A percentile compares a stretch with the other conserved stretches of the same genome.
phyloP scores from a whole-genome alignment of 2,329 filamentous ascomycete genomes.

The Pseudogymnoascus sp. region DNA sequence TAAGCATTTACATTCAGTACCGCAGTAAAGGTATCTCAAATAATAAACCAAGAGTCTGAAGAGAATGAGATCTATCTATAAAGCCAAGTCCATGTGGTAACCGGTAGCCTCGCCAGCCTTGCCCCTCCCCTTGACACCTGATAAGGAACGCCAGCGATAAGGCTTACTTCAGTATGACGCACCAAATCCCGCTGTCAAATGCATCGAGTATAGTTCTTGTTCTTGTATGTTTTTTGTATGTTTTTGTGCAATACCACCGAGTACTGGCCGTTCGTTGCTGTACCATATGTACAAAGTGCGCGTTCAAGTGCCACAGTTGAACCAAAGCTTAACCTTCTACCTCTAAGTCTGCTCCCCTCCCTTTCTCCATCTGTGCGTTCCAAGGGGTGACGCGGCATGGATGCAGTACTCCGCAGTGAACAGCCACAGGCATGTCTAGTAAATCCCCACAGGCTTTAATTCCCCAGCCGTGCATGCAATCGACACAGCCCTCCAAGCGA shows the following conservation, averaged over 20 bases:
- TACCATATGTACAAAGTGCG: not conserved
- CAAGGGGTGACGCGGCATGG: conserved; percentile 4
- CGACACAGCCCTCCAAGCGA: not conserved
- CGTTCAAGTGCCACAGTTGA: not conserved
- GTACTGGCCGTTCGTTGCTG: not conserved
- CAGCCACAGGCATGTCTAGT: not conserved
- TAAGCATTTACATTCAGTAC: not conserved
- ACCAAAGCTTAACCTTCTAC: not conserved
- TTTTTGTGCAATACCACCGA: conserved; percentile 5
- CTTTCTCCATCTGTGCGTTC: not conserved
- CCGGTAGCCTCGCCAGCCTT: not conserved
- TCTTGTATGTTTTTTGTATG: not conserved
- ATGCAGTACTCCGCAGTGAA: not conserved
- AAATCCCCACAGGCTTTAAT: not conserved
- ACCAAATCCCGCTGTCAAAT: conserved; percentile 1
- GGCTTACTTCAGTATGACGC: conserved; percentile 6
- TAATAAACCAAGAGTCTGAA: not conserved
- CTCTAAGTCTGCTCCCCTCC: not conserved
- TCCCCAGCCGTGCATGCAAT: not conserved
- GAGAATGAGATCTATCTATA: not conserved
- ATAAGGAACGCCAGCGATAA: not conserved
- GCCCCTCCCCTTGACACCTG: conserved; percentile 4
- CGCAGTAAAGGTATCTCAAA: not conserved
- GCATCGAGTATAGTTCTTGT: conserved; percentile 3
- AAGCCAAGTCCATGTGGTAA: not conserved